Evolutionary conservation across 306 rosid genomes (phyloP), one percentile per base, ranked within the genome.

Genomic region (Macrotyloma uniflorum): DNA sequence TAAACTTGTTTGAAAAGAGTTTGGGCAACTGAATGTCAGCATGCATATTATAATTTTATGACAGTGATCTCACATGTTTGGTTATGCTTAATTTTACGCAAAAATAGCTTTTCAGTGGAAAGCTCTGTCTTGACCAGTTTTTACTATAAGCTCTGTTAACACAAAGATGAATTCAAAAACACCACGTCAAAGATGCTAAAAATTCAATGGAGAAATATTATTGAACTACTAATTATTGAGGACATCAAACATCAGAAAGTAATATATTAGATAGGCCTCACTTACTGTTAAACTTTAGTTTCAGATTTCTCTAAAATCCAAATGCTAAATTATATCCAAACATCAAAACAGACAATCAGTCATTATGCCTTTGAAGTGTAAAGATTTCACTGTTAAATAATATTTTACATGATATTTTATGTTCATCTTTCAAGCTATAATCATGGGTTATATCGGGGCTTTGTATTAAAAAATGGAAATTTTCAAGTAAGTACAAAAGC

Each of bases 371-470:
- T 57, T 42, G 23, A 42, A 33, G 42, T 57, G 58, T 30, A 49
- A 53, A 22, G 54, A 54, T 59, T 69, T 74, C 45, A 28, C 32
- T 20, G 65, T 63, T 45, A 69, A 67, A 80, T 43, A 24, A 78
- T 65, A 46, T 77, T 70, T 69, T 58, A 64, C 79, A 77, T 35
- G 69, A 72, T 74, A 76, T n/a, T 78, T 81, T 58, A 16, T 22
- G 69, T 73, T 77, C 77, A 75, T 32, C 66, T 83, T 74, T 32
- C 45, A 58, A 77, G 75, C 77, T 67, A 75, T 20, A 72, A 26
- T 33, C 38, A 16, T 74, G 47, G 32, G 70, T 49, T n/a, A 61
- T 53, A 67, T 7, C 42, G 46, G 75, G 69, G 72, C 74, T 70
- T 61, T 68, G 76, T 26, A 80, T 43, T 20, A 78, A 50, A 67